Percentiles rank a stretch among this genome's conserved stretches.
Evolutionary conservation across 306 rosid species (phyloP).

Genomic region (Corylus heterophylla): DNA sequence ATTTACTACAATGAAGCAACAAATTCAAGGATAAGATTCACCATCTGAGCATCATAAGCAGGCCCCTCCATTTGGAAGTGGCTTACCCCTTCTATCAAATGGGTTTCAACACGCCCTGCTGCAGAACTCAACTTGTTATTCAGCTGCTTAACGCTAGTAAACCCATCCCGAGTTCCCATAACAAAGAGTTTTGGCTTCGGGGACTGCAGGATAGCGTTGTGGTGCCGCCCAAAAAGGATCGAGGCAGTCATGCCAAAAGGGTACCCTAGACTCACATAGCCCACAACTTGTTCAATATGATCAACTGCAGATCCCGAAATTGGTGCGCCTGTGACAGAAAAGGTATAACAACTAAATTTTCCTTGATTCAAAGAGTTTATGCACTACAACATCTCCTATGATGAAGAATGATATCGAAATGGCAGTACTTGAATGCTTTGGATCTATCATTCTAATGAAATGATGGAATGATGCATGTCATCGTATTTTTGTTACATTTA

Average conservation of each 20-base stretch:
- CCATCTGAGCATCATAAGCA: conserved; percentile 72
- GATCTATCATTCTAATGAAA: neutral
- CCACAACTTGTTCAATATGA: conserved; percentile 74
- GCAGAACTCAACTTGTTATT: conserved; percentile 71
- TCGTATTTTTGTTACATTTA: neutral
- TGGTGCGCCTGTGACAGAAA: conserved; percentile 69
- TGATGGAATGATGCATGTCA: neutral
- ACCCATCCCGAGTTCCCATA: conserved; percentile 91
- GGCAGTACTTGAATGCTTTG: neutral
- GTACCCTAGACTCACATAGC: conserved; percentile 87
- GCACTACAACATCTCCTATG: neutral
- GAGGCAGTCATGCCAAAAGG: conserved; percentile 93
- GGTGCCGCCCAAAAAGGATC: conserved; percentile 86
- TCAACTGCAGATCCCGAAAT: conserved; percentile 92
- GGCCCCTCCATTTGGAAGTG: conserved; percentile 98
- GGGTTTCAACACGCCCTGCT: conserved; percentile 60
- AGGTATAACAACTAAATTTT: neutral
- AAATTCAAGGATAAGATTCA: conserved; percentile 60
- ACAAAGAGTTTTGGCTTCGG: conserved; percentile 82
- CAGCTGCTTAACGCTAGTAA: conserved; percentile 81
- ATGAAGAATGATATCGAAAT: neutral
- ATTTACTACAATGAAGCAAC: conserved; percentile 47
- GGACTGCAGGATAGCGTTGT: conserved; percentile 64
- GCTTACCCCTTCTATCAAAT: conserved; percentile 73
- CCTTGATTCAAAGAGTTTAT: neutral